These are phyloP conservation scores for Xylariaceae sp. DNA, from an alignment of 2,329 filamentous ascomycete genomes.

Conservation along the genomic window DNA sequence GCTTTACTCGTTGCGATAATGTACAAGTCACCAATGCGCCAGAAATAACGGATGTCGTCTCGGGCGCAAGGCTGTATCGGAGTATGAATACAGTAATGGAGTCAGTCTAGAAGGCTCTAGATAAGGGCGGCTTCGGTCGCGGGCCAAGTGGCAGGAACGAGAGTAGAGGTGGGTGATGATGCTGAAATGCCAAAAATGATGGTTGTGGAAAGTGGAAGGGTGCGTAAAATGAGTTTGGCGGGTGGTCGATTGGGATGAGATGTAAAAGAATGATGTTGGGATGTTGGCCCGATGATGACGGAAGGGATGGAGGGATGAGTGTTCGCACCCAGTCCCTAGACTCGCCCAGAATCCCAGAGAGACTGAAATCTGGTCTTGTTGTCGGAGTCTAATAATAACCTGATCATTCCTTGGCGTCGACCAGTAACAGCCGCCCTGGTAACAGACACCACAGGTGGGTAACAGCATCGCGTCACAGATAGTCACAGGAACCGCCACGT, in stretches of 20 bases:
- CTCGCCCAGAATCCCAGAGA: not conserved
- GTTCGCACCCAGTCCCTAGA: too few relatives aligned
- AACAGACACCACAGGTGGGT: too few relatives aligned
- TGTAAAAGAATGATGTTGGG: not conserved
- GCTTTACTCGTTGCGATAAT: constrained; percentile 1
- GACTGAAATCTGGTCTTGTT: too few relatives aligned
- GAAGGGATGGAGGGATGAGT: not conserved
- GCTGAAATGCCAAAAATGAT: too few relatives aligned
- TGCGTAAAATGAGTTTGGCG: not conserved
- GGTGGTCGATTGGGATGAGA: not conserved
- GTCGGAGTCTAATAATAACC: too few relatives aligned
- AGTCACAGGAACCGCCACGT: too few relatives aligned
- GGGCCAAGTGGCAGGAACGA: too few relatives aligned
- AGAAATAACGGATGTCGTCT: not conserved
- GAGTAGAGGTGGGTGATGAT: too few relatives aligned
- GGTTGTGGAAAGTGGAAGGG: too few relatives aligned
- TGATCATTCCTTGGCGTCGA: too few relatives aligned
- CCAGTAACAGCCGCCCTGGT: too few relatives aligned
- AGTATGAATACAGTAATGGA: not conserved
- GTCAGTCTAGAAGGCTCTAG: not conserved
- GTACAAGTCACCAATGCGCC: constrained; percentile 9
- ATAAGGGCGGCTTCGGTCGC: not conserved
- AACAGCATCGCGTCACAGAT: too few relatives aligned
- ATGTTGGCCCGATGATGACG: not conserved
- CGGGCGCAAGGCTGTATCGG: not conserved